Conservation (phyloP, 768 basidiomycete genomes). For the Boletus edulis region DNA sequence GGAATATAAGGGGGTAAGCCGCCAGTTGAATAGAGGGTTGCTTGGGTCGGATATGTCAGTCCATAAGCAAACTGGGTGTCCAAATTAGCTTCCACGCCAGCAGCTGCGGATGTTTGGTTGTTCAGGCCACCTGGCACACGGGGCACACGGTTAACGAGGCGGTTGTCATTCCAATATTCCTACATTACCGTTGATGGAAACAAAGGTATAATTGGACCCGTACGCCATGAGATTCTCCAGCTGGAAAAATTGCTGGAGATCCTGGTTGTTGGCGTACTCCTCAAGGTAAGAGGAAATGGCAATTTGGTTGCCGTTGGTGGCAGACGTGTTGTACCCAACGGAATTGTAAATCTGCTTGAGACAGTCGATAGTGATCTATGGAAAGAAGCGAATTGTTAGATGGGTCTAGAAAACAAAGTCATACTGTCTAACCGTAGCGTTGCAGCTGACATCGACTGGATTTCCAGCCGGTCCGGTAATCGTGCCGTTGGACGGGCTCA, state of each 20-base stretch:
- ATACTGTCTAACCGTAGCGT: slow-evolving; percentile 25
- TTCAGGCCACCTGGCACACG: slow-evolving; percentile 52
- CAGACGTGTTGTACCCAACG: slow-evolving; percentile 42
- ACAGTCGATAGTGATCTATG: slow-evolving; percentile 48
- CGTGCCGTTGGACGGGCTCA: slow-evolving; percentile 4
- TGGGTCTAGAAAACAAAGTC: background rate
- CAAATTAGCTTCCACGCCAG: slow-evolving; percentile 65
- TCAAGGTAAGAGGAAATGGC: slow-evolving; percentile 55
- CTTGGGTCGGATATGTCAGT: slow-evolving; percentile 57
- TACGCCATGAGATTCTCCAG: slow-evolving; percentile 47
- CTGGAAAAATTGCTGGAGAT: slow-evolving; percentile 51
- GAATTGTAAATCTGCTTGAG: slow-evolving; percentile 56
- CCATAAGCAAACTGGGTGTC: slow-evolving; percentile 70
- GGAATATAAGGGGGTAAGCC: slow-evolving; percentile 60
- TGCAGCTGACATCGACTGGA: slow-evolving; percentile 48
- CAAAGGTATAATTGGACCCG: slow-evolving; percentile 48
- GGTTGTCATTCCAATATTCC: background rate
- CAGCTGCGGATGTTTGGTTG: slow-evolving; percentile 48
- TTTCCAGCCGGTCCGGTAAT: slow-evolving; percentile 33
- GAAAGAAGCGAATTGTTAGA: background rate
- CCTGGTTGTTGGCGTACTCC: slow-evolving; percentile 51
- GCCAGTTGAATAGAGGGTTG: slow-evolving; percentile 59
- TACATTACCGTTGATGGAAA: slow-evolving; percentile 58
- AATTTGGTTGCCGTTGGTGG: slow-evolving; percentile 45
- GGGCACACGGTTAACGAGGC: slow-evolving; percentile 5